phyloP scores from a whole-genome alignment of 371 early-diverging fungal species.

The Aphelidium insulamus region DNA sequence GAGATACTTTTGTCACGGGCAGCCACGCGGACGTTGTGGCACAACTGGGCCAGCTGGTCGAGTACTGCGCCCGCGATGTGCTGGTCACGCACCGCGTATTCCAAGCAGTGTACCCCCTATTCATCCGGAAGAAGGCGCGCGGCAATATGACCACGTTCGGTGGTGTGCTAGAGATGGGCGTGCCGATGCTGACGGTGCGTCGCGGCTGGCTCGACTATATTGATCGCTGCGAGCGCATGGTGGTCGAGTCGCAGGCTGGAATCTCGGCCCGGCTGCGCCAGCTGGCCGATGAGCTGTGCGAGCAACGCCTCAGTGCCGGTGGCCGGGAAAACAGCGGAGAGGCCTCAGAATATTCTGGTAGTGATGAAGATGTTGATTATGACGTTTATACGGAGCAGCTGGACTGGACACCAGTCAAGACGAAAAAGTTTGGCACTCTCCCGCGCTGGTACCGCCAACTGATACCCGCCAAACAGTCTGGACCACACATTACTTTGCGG shows the following conservation, averaged over 20 bases:
- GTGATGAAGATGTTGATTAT: constrained; percentile 6
- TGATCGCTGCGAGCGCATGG: constrained; percentile 24
- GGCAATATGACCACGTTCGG: constrained; percentile 83
- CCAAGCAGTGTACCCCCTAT: constrained; percentile 38
- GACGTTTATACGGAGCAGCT: constrained; percentile 75
- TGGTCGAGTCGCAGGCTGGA: constrained; percentile 20
- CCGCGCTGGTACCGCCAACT: constrained; percentile 70
- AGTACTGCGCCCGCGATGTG: constrained; percentile 83
- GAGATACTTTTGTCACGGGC: constrained; percentile 42
- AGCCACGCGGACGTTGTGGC: constrained; percentile 20
- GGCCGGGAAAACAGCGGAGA: constrained; percentile 22
- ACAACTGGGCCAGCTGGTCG: constrained; percentile 38
- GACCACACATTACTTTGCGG: constrained; percentile 37
- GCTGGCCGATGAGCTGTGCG: constrained; percentile 22
- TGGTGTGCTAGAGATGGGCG: constrained; percentile 74
- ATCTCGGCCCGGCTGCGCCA: constrained; percentile 31
- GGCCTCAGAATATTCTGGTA: constrained; percentile 7
- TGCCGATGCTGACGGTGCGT: constrained; percentile 55
- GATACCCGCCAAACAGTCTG: constrained; percentile 29
- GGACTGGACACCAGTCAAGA: constrained; percentile 46
- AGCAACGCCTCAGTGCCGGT: neutral
- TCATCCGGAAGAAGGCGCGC: constrained; percentile 54
- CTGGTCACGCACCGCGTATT: constrained; percentile 48
- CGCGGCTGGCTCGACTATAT: constrained; percentile 50
- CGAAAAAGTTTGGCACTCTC: constrained; percentile 16